A percentile compares a stretch with the other conserved stretches of the same genome.
Conservation (phyloP, 106 monocot genomes). For the Dioscorea zingiberensis region DNA sequence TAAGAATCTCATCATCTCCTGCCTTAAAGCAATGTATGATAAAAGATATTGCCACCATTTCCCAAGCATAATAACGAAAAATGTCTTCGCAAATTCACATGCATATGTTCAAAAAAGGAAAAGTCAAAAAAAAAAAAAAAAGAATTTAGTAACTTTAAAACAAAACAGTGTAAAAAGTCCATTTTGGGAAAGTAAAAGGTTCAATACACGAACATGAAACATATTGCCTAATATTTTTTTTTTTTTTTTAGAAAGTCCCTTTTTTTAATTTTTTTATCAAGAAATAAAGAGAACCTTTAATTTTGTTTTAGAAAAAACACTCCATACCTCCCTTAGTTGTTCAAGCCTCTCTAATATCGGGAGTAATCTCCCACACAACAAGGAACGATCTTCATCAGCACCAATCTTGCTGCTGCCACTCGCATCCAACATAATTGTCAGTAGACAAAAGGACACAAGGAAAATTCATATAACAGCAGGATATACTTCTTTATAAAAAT, state of each 20-base stretch:
- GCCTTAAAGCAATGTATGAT: not conserved
- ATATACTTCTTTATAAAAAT: no score
- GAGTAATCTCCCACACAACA: conserved; percentile 55
- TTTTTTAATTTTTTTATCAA: no score
- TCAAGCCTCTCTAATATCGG: conserved; percentile 75
- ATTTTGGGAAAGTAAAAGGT: no score
- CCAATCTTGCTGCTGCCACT: conserved; percentile 40
- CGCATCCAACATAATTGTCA: not conserved
- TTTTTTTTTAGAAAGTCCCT: no score
- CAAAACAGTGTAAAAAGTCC: not conserved
- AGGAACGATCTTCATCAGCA: conserved; percentile 24
- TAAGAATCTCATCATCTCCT: no score
- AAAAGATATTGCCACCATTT: no score
- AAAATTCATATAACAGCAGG: not conserved
- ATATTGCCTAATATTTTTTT: no score
- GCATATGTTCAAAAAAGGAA: not conserved
- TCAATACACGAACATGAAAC: no score
- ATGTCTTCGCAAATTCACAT: not conserved
- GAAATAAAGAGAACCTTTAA: no score
- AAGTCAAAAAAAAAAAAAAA: not conserved
- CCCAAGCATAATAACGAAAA: not conserved
- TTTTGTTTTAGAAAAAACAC: not conserved
- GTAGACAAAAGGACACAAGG: not conserved
- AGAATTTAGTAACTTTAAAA: not conserved
- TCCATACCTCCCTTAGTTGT: conserved; percentile 61